Evolutionary conservation across 352 stramenopile genomes (phyloP).

Genomic region (Phytophthora boehmeriae): DNA sequence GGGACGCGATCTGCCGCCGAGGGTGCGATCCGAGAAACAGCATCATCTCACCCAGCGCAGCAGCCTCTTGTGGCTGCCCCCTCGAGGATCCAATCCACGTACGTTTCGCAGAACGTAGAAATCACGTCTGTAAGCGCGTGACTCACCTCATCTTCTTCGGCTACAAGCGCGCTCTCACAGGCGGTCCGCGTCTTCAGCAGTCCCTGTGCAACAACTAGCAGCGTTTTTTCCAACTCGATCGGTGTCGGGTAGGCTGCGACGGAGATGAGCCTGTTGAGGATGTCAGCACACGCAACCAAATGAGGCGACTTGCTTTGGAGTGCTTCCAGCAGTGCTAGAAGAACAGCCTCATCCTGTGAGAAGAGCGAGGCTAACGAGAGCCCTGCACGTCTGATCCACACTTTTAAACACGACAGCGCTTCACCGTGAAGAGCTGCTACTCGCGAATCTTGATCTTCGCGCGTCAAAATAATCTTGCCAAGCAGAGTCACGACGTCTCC

Average conservation of each 20-base stretch:
- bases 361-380: slow-evolving; percentile 61
- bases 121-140: slow-evolving; percentile 70
- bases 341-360: slow-evolving; percentile 42
- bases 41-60: slow-evolving; percentile 60
- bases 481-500: slow-evolving; percentile 50
- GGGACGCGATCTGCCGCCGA: slow-evolving; percentile 71
- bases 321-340: slow-evolving; percentile 51
- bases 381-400: slow-evolving; percentile 63
- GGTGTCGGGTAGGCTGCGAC: slow-evolving; percentile 63
- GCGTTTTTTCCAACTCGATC: slow-evolving; percentile 45
- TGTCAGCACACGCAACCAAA: slow-evolving; percentile 53
- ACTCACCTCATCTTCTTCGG: slow-evolving; percentile 59
- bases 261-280: slow-evolving; percentile 62
- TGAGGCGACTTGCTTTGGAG: slow-evolving; percentile 56
- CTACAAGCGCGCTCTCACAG: slow-evolving; percentile 53
- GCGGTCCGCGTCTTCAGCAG: slow-evolving; percentile 53
- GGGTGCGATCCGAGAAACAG: slow-evolving; percentile 59
- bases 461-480: slow-evolving; percentile 50
- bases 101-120: slow-evolving; percentile 73
- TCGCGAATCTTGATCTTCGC: slow-evolving; percentile 32
- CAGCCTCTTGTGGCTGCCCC: slow-evolving; percentile 45
- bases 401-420: slow-evolving; percentile 58
- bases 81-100: slow-evolving; percentile 72
- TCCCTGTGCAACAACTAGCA: slow-evolving; percentile 45
- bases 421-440: slow-evolving; percentile 53